Evolutionary conservation across 164 flowering plant species (phyloP).

Genomic region (Vitis cinerea): DNA sequence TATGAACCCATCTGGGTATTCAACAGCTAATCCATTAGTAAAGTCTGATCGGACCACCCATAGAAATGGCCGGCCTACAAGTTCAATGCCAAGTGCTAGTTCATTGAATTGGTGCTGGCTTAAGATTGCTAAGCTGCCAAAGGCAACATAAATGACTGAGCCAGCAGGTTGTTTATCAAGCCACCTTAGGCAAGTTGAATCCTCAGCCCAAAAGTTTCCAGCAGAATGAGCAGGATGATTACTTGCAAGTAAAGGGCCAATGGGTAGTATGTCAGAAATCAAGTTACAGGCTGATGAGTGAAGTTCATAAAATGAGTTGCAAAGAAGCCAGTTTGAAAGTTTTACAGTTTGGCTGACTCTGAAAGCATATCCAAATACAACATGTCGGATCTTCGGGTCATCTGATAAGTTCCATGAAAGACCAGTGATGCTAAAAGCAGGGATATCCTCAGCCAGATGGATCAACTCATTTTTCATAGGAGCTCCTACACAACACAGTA

Average conservation of each 20-base stretch:
- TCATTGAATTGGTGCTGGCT: slow-evolving; percentile 29
- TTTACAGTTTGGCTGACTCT: neutral
- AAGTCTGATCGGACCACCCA: slow-evolving; percentile 39
- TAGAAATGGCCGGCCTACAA: slow-evolving; percentile 24
- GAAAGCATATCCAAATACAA: neutral
- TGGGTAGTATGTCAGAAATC: neutral
- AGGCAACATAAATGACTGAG: slow-evolving; percentile 36
- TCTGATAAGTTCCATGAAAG: neutral
- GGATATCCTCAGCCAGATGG: slow-evolving; percentile 26
- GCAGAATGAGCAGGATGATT: neutral
- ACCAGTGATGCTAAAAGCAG: neutral
- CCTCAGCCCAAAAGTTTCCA: slow-evolving; percentile 26
- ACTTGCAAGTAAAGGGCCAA: slow-evolving; percentile 4
- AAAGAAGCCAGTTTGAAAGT: neutral
- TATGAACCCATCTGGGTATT: slow-evolving; percentile 24
- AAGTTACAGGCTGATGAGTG: neutral
- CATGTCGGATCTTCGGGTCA: neutral
- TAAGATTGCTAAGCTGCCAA: slow-evolving; percentile 33
- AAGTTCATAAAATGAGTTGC: neutral
- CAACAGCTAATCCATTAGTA: neutral
- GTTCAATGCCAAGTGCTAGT: slow-evolving; percentile 33
- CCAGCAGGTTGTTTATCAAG: slow-evolving; percentile 26
- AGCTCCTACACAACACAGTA: slow-evolving; percentile 11
- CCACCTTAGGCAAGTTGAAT: slow-evolving; percentile 29
- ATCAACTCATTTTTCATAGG: slow-evolving; percentile 20